Base-by-base conservation (phyloP, 371 early-diverging fungal species). In the Mortierella sp. region DNA sequence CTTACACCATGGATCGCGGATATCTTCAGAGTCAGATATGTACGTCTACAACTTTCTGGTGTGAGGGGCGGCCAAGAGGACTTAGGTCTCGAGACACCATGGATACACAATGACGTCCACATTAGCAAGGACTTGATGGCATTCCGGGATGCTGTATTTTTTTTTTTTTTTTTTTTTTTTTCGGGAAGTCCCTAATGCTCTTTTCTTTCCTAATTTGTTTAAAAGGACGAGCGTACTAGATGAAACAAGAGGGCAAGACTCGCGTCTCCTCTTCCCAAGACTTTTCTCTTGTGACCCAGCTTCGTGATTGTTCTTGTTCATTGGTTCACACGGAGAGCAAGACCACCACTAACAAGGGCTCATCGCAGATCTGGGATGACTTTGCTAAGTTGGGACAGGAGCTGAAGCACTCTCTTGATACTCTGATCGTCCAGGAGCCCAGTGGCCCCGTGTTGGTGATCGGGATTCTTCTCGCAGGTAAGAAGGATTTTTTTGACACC, bases 241-340 rank as follows among this genome's bases (percentile, higher is more conserved):
- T 51, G 66, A 66, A 51, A 66, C 66, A 66, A 57, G 66, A 66
- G 66, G 66, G 16, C 57, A 45, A 64, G 47, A 57, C 48, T 57
- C 65, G 26, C 65, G 57, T 21, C 65, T 57, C 57, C 57, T 57
- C 46, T 26, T 64, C 65, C 65, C 65, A 15, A n/a, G 65, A 64
- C 57, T 56, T 47, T 57, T 57, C 66, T 1, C 19, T 66, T 28
- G 37, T 44, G 37, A 66, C 66, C 18, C 59, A 66, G 66, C 48
- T 66, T 1, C 51, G 66, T 51, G 37, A 51, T 66, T 59, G 44
- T 2, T 28, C 58, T 19, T 66, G 66, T 51, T 66, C 66, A 0
- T 51, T 66, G 15, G 30, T 66, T 7, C 66, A 59, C 44, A 47
- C 58, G 59, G 66, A 66, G 44, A 59, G 66, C 30, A 59, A 59